Evolutionary conservation across 2,329 filamentous ascomycete species (phyloP).

Genomic region (Hymenoscyphus fructigenus): DNA sequence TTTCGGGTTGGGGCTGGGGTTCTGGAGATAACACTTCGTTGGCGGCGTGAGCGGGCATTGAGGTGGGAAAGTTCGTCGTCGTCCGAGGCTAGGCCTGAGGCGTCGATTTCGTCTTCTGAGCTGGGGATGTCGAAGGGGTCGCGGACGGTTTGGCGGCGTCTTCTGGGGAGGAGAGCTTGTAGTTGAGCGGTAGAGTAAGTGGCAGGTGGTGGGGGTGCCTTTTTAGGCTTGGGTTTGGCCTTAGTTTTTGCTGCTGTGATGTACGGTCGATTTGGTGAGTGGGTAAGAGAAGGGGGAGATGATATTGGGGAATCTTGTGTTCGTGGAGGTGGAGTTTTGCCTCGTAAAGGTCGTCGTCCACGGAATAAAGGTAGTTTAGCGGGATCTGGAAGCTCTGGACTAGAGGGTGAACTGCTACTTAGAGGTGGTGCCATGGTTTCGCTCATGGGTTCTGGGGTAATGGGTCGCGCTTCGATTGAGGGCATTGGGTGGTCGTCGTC

Average conservation of each 20-base stretch:
- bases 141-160: conserved; percentile 32
- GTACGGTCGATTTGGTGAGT: conserved; percentile 55
- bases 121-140: conserved; percentile 43
- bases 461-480: conserved; percentile 26
- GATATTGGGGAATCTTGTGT: conserved; percentile 42
- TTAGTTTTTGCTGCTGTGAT: conserved; percentile 7
- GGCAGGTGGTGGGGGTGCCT: conserved; percentile 26
- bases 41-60: conserved; percentile 40
- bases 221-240: conserved; percentile 21
- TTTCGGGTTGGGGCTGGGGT: conserved; percentile 29
- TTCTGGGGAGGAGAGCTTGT: conserved; percentile 39
- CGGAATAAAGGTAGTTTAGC: conserved; percentile 22
- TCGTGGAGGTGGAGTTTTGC: conserved; percentile 29
- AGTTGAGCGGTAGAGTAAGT: conserved; percentile 38
- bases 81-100: conserved; percentile 49
- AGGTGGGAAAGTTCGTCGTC: conserved; percentile 56
- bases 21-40: conserved; percentile 23
- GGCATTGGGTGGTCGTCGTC: conserved; percentile 19
- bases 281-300: conserved; percentile 64
- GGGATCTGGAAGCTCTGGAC: conserved; percentile 23
- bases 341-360: conserved; percentile 26
- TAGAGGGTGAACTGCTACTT: conserved; percentile 34
- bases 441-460: conserved; percentile 33
- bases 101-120: conserved; percentile 47
- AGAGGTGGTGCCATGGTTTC: conserved; percentile 38